Base-by-base conservation (phyloP, 352 stramenopile genomes). In the Globisporangium ultimum region DNA sequence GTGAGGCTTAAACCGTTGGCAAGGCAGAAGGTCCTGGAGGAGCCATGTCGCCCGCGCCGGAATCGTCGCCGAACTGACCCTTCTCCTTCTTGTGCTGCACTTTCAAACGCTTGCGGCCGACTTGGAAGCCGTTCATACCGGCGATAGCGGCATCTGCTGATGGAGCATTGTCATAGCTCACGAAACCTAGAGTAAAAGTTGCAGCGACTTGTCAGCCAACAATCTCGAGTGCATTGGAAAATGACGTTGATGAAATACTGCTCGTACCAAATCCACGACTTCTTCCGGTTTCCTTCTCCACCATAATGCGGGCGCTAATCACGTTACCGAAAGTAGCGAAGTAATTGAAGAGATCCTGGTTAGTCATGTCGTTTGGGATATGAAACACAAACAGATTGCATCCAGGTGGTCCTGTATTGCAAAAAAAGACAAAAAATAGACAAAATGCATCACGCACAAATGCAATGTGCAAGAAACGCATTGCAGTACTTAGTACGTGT, bases 341-440 rank as follows among this genome's bases (percentile, higher is more conserved):
- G 75, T 98, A 91, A 67, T 98, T 88, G 74, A 97, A 98, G 76
- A 99, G 92, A 80, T 98, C 94, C 70, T 93, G 76, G 78, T 99
- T 98, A 70, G 92, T 97, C 76, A 98, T 98, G 68, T 98, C 88
- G 87, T 98, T 98, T 63, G 96, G 96, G 80, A 99, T 98, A 76
- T 99, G 93, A 84, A 99, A 99, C 59, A 99, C 92, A 86, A 98
- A 99, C 21, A 99, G 76, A 78, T 98, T 99, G 69, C 93, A 97
- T 68, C 93, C 93, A 82, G 95, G 90, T 54, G 94, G 95, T 67
- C 93, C 92, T 95, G 68, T 60, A 65, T 46, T 64, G 63, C 68
- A 61, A 43, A 78, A 38, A 62, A n/a, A 72, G 65, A 78, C 53
- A 32, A 77, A 60, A 71, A 67, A 80, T n/a, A n/a, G n/a, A n/a